phyloP scores from a whole-genome alignment of 352 stramenopile genomes.

The Globisporangium spinosum region DNA sequence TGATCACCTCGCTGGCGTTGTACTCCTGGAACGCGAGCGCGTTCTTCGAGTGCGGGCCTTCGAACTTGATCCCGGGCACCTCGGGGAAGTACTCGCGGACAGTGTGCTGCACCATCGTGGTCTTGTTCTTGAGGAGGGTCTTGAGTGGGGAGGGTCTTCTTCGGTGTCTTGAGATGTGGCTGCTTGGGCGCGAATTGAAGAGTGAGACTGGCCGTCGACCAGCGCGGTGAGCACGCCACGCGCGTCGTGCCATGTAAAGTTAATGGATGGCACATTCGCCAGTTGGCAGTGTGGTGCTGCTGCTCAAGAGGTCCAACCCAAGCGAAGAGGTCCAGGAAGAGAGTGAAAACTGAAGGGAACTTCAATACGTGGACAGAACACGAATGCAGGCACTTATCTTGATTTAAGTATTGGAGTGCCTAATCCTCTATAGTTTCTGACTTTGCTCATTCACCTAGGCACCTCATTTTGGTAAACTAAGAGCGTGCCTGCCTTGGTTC shows the following conservation, averaged over 20 bases:
- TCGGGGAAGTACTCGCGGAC: slow-evolving; percentile 50
- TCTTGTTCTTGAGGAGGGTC: not conserved
- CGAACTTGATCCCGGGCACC: slow-evolving; percentile 60
- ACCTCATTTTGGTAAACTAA: no score
- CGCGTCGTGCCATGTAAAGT: not conserved
- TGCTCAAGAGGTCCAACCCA: not conserved
- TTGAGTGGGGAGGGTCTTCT: no score
- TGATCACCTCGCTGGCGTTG: slow-evolving; percentile 67
- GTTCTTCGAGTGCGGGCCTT: slow-evolving; percentile 41
- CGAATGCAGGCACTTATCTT: no score
- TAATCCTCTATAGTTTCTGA: no score
- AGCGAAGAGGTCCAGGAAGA: not conserved
- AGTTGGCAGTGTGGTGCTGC: not conserved
- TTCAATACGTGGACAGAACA: no score
- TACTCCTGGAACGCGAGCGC: slow-evolving; percentile 73
- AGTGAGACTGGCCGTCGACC: not conserved
- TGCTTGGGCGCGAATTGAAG: slow-evolving; percentile 6
- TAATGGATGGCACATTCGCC: not conserved
- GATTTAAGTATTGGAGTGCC: no score
- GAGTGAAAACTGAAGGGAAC: not conserved
- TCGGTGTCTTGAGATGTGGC: not conserved
- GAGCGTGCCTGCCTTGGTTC: no score
- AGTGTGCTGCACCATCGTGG: slow-evolving; percentile 17
- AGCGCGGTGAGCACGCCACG: not conserved
- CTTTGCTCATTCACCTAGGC: no score